Evolutionary conservation across 306 rosid genomes (phyloP).

Genomic region (Trichosanthes truncata): DNA sequence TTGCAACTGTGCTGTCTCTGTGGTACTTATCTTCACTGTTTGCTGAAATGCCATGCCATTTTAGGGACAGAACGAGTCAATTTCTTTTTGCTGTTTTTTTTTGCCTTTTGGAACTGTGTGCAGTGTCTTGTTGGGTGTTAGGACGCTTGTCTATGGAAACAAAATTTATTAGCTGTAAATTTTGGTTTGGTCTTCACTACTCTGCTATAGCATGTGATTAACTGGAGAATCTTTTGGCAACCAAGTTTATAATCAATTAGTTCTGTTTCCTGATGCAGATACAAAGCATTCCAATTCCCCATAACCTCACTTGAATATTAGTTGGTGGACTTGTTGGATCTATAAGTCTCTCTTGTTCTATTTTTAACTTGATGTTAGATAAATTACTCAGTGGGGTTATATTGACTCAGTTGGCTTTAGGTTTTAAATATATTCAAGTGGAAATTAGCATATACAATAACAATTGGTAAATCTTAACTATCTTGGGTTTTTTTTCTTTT

Average conservation of each 20-base stretch:
- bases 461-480: background rate
- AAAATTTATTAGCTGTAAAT: background rate
- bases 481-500: background rate
- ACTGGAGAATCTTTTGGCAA: background rate
- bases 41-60: background rate
- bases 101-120: background rate
- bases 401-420: background rate
- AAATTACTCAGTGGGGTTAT: background rate
- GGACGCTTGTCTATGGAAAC: background rate
- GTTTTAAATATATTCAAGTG: background rate
- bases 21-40: background rate
- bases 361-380: background rate
- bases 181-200: background rate
- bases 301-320: background rate
- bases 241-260: background rate
- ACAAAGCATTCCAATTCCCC: background rate
- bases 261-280: background rate
- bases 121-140: background rate
- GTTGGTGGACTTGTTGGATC: background rate
- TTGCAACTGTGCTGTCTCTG: background rate
- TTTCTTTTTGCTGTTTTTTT: background rate
- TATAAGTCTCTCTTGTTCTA: background rate
- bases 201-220: slow-evolving; percentile 4
- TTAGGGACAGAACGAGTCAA: background rate
- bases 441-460: background rate